Conservation (phyloP, 345 rosid genomes). For the Bruguiera parviflora region DNA sequence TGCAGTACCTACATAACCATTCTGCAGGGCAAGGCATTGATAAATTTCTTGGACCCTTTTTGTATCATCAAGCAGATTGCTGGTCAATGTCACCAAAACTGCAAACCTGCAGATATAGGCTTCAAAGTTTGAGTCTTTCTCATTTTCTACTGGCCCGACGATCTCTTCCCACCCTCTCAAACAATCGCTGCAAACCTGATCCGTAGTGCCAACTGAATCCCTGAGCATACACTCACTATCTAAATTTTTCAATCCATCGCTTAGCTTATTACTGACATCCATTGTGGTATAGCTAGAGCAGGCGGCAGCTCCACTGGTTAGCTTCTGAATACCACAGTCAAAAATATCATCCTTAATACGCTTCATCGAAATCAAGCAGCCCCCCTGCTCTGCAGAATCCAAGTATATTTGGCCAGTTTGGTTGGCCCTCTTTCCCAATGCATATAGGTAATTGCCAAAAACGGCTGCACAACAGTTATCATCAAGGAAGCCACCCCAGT, state of each 20-base stretch:
- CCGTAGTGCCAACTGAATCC: constrained; percentile 6
- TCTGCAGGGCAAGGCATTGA: constrained; percentile 37
- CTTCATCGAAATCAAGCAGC: constrained; percentile 36
- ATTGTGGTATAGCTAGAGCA: constrained; percentile 40
- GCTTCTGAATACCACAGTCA: constrained; percentile 37
- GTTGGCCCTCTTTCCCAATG: constrained; percentile 38
- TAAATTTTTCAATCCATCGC: constrained; percentile 22
- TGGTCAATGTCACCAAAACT: constrained; percentile 36
- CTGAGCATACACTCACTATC: constrained; percentile 28
- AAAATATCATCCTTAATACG: constrained; percentile 10
- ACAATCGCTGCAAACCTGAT: constrained; percentile 33
- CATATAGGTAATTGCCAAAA: constrained; percentile 39
- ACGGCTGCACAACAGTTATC: constrained; percentile 27
- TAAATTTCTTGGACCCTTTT: constrained; percentile 28
- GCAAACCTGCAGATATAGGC: constrained; percentile 43
- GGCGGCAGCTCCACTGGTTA: constrained; percentile 37
- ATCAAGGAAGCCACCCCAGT: constrained; percentile 41
- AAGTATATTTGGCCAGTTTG: constrained; percentile 39
- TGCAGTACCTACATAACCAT: constrained; percentile 24
- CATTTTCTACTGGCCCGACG: constrained; percentile 18
- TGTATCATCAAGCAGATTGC: constrained; percentile 30
- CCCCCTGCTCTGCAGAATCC: constrained; percentile 30
- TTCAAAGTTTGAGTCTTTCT: constrained; percentile 3
- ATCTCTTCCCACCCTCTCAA: constrained; percentile 38
- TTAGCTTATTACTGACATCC: constrained; percentile 32